Base-by-base conservation (phyloP, 345 rosid species). In the Gossypium stocksii region DNA sequence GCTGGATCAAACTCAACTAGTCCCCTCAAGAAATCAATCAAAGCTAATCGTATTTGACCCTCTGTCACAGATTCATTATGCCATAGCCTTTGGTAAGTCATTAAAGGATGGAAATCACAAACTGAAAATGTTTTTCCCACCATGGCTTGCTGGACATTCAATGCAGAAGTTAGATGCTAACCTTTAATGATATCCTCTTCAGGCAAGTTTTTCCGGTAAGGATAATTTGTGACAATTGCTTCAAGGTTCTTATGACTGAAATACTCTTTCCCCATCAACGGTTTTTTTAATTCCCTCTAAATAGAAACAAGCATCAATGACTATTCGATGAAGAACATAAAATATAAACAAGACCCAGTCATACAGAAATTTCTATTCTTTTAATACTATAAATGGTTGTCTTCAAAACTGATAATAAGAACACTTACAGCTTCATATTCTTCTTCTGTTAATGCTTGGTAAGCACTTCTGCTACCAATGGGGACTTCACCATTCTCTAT, bases 1-100 rank as follows among this genome's bases (percentile, higher is more conserved):
- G 87, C 97, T 62, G 99, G 99, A 86, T 96, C 99, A 77, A 96
- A 93, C 87, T 93, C 98, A 67, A 96, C 91, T 73, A 96, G 94
- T 83, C 99, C 99, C 83, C 91, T 89, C 79, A 96, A 86, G 85
- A 96, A 96, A 89, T 96, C 99, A 83, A 96, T 77, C 84, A 96
- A 82, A 78, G 99, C 98, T 75, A 91, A 78, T 54, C 99, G 93
- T 76, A 83, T 82, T 84, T 89, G 94, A 81, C 87, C 85, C 83
- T 96, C 99, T 96, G 92, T 69, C 60, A 68, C 45, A 78, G 34
- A 70, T 79, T 78, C 72, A 74, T 52, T 16, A 72, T 5, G 67
- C 70, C 65, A 78, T 29, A 60, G 11, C 41, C 48, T 82, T 34
- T 52, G 83, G 58, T 20, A 61, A 64, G 61, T 67, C 78, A 76